Evolutionary conservation across 2,329 filamentous ascomycete genomes (phyloP), one percentile per base, ranked within the genome.

Genomic region (Curvularia hawaiiensis): DNA sequence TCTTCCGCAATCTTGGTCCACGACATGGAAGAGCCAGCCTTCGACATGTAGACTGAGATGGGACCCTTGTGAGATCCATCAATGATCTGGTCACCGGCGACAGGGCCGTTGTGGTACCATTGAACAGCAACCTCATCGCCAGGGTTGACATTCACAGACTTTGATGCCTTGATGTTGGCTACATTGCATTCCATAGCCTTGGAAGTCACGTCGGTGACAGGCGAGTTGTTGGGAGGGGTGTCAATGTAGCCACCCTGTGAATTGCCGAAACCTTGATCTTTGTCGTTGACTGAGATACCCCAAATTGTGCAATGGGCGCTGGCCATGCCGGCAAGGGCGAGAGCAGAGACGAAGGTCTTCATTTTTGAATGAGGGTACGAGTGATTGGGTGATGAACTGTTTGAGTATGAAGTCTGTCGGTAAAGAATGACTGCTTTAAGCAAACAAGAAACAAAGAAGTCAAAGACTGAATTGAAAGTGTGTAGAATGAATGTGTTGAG

Each of bases 51-150:
- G 60, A 80, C 82, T 61, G 80, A 77, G 66, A 84, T 72, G 39
- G 82, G 83, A 10, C 83, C 83, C 69, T 78, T 72, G 77, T 85
- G 83, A 49, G 79, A 82, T 26, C 50, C 35, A 62, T 76, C 83
- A 50, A 85, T 82, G 75, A 84, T 83, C 68, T 84, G 82, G 71
- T 84, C 81, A 22, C 61, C 57, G 33, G 64, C 57, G 58, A 66
- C 65, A 44, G 80, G 78, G 65, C 39, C 77, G 71, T 84, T 66
- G 75, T 84, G 82, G 72, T 79, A 79, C 82, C 81, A 84, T 70
- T 84, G 79, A 65, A 72, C 59, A 52, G 67, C 64, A 40, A 84
- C 63, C 65, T 78, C 77, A 64, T 82, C 80, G 59, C 83, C 83
- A 39, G 65, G 77, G 54, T 79, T 79, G 58, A 83, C 81, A 2